A percentile compares a stretch with the other conserved stretches of the same genome.
Evolutionary conservation across 2,329 filamentous ascomycete genomes (phyloP).

Genomic region (Colletotrichum paranaense): DNA sequence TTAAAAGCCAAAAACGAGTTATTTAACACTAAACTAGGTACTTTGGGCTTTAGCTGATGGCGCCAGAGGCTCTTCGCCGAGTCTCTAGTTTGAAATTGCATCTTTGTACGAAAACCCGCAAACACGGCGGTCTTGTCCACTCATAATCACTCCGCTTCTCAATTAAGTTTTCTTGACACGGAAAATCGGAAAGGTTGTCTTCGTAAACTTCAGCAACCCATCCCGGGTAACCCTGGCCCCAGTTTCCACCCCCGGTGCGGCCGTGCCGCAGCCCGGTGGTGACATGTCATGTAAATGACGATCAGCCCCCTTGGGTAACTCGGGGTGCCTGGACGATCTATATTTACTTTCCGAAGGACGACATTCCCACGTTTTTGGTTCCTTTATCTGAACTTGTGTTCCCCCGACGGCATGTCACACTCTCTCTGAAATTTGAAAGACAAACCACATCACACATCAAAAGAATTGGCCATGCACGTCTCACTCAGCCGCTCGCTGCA

Average conservation of each 20-base stretch:
- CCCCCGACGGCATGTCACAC: neutral
- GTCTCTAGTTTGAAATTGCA: neutral
- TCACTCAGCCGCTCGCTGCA: neutral
- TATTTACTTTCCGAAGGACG: neutral
- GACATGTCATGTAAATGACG: neutral
- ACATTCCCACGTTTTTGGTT: neutral
- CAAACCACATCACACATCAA: neutral
- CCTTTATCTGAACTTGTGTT: neutral
- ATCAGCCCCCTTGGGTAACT: neutral
- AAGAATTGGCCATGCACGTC: neutral
- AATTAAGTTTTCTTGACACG: neutral
- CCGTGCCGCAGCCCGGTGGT: neutral
- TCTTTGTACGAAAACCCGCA: neutral
- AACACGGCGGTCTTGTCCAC: neutral
- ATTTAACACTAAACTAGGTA: neutral
- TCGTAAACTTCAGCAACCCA: neutral
- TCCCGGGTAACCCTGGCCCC: neutral
- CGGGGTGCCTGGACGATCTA: neutral
- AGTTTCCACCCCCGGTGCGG: neutral
- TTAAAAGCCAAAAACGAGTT: neutral
- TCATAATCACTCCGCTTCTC: neutral
- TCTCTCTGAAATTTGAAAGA: neutral
- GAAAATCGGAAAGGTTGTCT: neutral
- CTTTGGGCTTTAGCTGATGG: neutral
- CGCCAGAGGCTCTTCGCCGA: neutral